These are phyloP conservation scores for Talaromyces marneffei DNA, from an alignment of 2,329 filamentous ascomycete species.

Conservation along the genomic window DNA sequence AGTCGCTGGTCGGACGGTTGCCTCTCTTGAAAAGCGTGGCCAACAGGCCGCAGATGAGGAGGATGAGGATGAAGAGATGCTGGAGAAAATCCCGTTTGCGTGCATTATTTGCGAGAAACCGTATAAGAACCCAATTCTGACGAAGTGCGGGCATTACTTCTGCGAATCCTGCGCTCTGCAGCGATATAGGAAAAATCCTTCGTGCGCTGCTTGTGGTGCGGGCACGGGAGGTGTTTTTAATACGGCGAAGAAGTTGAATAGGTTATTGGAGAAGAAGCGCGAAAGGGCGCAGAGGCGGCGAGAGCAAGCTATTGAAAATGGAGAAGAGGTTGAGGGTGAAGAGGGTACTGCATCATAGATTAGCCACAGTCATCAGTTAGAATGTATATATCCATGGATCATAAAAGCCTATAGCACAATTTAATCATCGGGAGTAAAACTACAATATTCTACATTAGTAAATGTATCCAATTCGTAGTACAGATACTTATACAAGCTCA, in stretches of 20 bases:
- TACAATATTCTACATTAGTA: not conserved
- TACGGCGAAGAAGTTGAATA: conserved; percentile 73
- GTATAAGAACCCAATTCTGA: conserved; percentile 76
- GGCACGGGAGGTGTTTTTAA: conserved; percentile 90
- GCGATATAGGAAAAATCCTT: conserved; percentile 78
- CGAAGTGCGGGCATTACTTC: conserved; percentile 93
- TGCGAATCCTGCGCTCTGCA: conserved; percentile 85
- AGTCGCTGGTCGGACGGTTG: conserved; percentile 43
- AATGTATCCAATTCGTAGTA: not conserved
- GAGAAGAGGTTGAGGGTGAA: conserved; percentile 46
- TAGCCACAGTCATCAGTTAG: not conserved
- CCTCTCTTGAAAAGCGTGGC: conserved; percentile 40
- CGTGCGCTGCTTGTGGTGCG: conserved; percentile 76
- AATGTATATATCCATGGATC: not conserved
- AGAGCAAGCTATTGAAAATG: conserved; percentile 48
- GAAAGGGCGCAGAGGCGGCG: conserved; percentile 52
- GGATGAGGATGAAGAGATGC: conserved; percentile 61
- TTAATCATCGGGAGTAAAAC: not conserved
- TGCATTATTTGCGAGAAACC: conserved; percentile 78
- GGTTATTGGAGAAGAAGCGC: conserved; percentile 66
- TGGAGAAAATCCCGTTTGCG: conserved; percentile 81
- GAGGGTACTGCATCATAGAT: conserved; percentile 15
- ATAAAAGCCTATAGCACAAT: not conserved
- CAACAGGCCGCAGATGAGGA: conserved; percentile 46
- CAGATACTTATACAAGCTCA: not conserved